Conservation (phyloP, 768 basidiomycete species). For the Lanmaoa pseudosensibilis region DNA sequence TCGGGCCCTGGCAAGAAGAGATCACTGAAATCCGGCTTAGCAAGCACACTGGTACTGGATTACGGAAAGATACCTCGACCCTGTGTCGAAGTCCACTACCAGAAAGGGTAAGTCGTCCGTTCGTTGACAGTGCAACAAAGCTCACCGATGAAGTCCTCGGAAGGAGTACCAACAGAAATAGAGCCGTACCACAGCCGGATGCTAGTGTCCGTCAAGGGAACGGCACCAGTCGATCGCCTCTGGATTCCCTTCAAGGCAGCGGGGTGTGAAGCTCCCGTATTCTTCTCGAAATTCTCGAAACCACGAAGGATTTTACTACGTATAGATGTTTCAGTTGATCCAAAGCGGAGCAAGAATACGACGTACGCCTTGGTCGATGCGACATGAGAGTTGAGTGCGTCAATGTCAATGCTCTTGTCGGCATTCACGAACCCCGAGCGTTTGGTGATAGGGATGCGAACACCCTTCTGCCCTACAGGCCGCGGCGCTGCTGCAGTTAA, state of each 20-base stretch:
- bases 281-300: not conserved
- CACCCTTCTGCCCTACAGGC: not conserved
- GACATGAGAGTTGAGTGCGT: constrained; percentile 8
- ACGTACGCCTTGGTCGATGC: constrained; percentile 4
- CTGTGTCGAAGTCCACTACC: constrained; percentile 29
- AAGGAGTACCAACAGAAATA: constrained; percentile 14
- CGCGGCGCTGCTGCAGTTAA: constrained; percentile 8
- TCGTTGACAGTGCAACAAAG: not conserved
- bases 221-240: not conserved
- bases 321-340: not conserved
- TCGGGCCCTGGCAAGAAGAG: constrained; percentile 27
- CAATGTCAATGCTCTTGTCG: not conserved
- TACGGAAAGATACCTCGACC: constrained; percentile 18
- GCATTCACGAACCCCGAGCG: not conserved
- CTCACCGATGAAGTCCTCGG: not conserved
- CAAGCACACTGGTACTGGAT: no score
- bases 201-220: constrained; percentile 2
- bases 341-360: not conserved
- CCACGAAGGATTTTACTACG: constrained; percentile 2
- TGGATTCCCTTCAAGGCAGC: not conserved
- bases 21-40: constrained; percentile 19
- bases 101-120: not conserved
- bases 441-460: constrained; percentile 6
- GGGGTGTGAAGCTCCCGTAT: not conserved
- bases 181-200: constrained; percentile 18